Evolutionary conservation across 1,139 yeast species (phyloP).

Genomic region (Hansenula sp.): DNA sequence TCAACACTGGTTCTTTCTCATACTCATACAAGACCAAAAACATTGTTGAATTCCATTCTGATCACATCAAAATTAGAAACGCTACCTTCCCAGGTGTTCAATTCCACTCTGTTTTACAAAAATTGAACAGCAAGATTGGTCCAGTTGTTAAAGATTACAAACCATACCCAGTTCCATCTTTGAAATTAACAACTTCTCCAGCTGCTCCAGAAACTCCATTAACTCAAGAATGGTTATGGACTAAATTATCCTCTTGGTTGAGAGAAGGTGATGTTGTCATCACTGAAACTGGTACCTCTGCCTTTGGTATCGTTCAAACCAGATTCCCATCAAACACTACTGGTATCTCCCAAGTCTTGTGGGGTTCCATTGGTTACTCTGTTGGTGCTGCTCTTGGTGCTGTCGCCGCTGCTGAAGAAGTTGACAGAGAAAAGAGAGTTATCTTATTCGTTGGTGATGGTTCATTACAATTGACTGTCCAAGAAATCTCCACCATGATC

Average conservation of each 20-base stretch:
- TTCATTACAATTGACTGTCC: constrained; percentile 82
- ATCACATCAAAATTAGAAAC: constrained; percentile 69
- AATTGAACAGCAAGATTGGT: constrained; percentile 37
- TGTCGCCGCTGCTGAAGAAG: constrained; percentile 75
- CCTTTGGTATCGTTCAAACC: constrained; percentile 80
- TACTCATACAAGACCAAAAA: constrained; percentile 77
- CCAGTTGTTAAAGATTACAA: constrained; percentile 36
- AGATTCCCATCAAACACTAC: constrained; percentile 69
- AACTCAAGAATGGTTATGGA: constrained; percentile 83
- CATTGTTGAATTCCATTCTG: constrained; percentile 87
- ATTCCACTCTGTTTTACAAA: constrained; percentile 66
- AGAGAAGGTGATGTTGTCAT: constrained; percentile 76
- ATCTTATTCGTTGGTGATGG: constrained; percentile 88
- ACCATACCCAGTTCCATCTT: constrained; percentile 46
- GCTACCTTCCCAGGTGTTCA: constrained; percentile 77
- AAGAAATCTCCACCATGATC: constrained; percentile 81
- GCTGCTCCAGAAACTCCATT: constrained; percentile 35
- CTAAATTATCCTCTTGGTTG: constrained; percentile 68
- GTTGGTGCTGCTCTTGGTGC: constrained; percentile 88
- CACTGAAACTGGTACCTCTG: constrained; percentile 88
- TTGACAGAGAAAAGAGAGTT: constrained; percentile 67
- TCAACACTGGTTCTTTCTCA: constrained; percentile 87
- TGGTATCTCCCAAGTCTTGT: constrained; percentile 84
- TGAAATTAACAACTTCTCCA: constrained; percentile 30
- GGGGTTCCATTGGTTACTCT: constrained; percentile 90